Evolutionary conservation across 2,329 filamentous ascomycete genomes (phyloP).

Genomic region (Colletotrichum musicola): DNA sequence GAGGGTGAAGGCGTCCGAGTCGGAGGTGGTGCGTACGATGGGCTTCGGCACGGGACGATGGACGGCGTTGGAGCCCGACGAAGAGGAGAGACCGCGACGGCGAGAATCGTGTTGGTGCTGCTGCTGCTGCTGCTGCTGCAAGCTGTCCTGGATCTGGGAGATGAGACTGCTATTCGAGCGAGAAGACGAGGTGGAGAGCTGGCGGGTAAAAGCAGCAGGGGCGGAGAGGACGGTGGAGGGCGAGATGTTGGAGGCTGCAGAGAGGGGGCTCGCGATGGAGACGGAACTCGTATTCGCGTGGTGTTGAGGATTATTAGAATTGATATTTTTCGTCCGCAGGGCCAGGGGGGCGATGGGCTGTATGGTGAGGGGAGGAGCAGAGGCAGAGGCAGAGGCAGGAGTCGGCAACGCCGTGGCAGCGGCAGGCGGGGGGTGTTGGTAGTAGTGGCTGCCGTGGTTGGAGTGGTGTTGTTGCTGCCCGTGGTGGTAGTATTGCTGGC

Average conservation of each 20-base stretch:
- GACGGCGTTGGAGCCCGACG: slow-evolving; percentile 14
- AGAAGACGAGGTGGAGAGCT: slow-evolving; percentile 26
- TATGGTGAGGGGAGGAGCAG: not conserved
- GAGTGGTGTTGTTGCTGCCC: not conserved
- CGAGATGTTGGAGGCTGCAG: slow-evolving; percentile 20
- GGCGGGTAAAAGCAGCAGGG: slow-evolving; percentile 31
- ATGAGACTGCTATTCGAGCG: slow-evolving; percentile 40
- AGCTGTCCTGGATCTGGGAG: slow-evolving; percentile 41
- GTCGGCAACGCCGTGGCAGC: too few relatives aligned
- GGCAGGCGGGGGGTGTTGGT: too few relatives aligned
- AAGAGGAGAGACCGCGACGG: slow-evolving; percentile 36
- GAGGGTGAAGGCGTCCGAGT: slow-evolving; percentile 58
- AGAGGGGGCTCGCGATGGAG: slow-evolving; percentile 30
- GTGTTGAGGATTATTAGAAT: slow-evolving; percentile 13
- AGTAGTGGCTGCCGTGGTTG: too few relatives aligned
- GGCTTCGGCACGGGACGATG: slow-evolving; percentile 49
- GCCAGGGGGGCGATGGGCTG: slow-evolving; percentile 29
- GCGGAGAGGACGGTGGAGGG: slow-evolving; percentile 30
- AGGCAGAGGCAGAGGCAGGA: not conserved
- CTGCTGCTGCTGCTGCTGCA: slow-evolving; percentile 37
- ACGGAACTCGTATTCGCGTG: slow-evolving; percentile 30
- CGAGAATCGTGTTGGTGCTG: slow-evolving; percentile 23
- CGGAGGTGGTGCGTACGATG: slow-evolving; percentile 61
- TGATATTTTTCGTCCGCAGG: slow-evolving; percentile 31
- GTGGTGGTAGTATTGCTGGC: not conserved